Base-by-base conservation (phyloP, 31 red algal species). In the Bonnemaisonia californica region DNA sequence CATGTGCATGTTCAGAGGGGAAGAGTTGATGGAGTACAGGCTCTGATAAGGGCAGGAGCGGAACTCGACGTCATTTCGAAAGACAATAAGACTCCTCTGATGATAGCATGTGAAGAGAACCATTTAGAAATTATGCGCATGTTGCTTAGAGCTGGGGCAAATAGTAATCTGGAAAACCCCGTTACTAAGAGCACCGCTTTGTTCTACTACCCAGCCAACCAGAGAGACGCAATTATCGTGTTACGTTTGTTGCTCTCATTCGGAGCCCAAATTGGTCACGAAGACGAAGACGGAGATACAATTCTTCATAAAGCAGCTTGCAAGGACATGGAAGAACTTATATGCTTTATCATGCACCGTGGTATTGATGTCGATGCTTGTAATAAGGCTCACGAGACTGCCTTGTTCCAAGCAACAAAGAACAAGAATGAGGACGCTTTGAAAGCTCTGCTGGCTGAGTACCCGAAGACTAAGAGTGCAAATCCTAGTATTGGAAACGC, bases 211-310 rank as follows among this genome's bases (percentile, higher is more conserved):
- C 41, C 54, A 1, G 27, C 35, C 57, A 42, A 54, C 47, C 57
- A 79, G 33, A 60, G 39, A 47, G 64, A 62, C 39, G 58, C 76
- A 16, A 32, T 79, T 21, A 3, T 41, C 23, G 59, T 57, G n/a
- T 57, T 79, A 61, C 28, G 76, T 9, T 45, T 79, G 54, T 39
- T 79, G 28, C 1, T 79, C 22, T 41, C 4, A 23, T 56, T 59
- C 11, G 76, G 76, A 13, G 76, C 76, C 9, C 18, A 79, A 8
- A 79, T 79, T 26, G 64, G 48, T 79, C 76, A 79, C 36, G 40
- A 38, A 66, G 76, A 79, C 59, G 47, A 63, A 62, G 76, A 79
- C 31, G 76, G 76, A 41, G 76, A 79, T 45, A 79, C 76, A 34
- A 59, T 79, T 63, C 57, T 79, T 27, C 76, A 79, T 27, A 59